These are phyloP conservation scores for Postia placenta DNA, from an alignment of 768 basidiomycete species.

Conservation along the genomic window DNA sequence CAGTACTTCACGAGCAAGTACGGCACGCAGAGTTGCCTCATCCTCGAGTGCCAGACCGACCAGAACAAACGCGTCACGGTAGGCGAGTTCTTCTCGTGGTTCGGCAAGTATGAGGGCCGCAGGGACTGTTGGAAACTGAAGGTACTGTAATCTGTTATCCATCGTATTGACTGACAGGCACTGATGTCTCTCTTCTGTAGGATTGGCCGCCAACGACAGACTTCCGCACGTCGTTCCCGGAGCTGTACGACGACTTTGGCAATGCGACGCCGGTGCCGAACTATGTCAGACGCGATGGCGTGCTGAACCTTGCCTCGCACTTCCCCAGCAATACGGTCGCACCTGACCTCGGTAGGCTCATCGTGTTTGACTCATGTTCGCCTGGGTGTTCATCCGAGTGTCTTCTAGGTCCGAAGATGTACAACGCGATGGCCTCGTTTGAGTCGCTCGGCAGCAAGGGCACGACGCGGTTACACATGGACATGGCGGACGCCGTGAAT, in stretches of 20 bases:
- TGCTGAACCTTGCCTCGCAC: constrained; percentile 83
- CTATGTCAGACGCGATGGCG: constrained; percentile 88
- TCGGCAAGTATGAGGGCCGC: constrained; percentile 61
- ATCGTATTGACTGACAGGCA: neutral
- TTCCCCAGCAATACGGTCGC: constrained; percentile 74
- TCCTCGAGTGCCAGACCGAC: constrained; percentile 82
- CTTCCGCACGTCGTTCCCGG: constrained; percentile 79
- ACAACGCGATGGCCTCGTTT: constrained; percentile 78
- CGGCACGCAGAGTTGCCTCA: constrained; percentile 55
- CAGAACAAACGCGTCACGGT: constrained; percentile 57
- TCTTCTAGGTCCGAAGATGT: constrained; percentile 83
- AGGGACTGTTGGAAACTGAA: constrained; percentile 70
- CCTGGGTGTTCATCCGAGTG: constrained; percentile 9
- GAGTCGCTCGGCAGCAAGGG: constrained; percentile 69
- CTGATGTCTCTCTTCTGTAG: constrained; percentile 29
- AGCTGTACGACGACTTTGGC: constrained; percentile 81
- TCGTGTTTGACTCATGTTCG: constrained; percentile 15
- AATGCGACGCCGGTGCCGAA: constrained; percentile 80
- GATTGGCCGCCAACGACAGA: constrained; percentile 92
- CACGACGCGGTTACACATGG: constrained; percentile 88
- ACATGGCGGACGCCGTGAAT: constrained; percentile 91
- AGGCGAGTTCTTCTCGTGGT: constrained; percentile 71
- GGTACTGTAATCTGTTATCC: constrained; percentile 29
- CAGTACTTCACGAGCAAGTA: constrained; percentile 72
- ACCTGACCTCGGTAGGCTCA: constrained; percentile 67